Base-by-base conservation (phyloP, 768 basidiomycete species). In the Collybiopsis confluens region DNA sequence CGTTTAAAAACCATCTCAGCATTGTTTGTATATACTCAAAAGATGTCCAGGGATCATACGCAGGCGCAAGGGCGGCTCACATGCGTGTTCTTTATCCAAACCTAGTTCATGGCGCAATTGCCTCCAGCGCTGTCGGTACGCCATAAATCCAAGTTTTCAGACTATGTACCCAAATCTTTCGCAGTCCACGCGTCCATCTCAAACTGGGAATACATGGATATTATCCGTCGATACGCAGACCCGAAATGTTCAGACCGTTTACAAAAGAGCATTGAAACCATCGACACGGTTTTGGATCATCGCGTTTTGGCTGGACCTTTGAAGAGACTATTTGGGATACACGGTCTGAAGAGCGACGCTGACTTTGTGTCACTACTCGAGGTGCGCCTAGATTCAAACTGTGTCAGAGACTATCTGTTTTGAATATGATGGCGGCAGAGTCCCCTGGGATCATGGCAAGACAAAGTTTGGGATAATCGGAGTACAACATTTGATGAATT, bases 61-160 rank as follows among this genome's bases (percentile, higher is more conserved):
- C 93, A 9, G 95, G 95, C 56, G 95, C 94, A 7, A 85, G 94
- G 11, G 86, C 93, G 0, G 95, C 95, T 0, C 91, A 96, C 62
- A 92, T 96, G 88, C 83, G 81, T 52, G 71, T 91, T 28, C 76
- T 94, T 23, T 94, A 92, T 62, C 92, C 93, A 0, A 83, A 93
- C 28, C 73, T 95, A n/a, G 88, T 92, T 3, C 93, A 78, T 67
- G 94, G 92, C 20, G 86, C 90, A 1, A 93, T 97, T 53, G 91
- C 93, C 1, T 90, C 88, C 15, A 91, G 89, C 54, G 92, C 89
- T 85, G 58, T 8, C 45, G 64, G 26, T 45, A 21, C 23, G 18
- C 44, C 6, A 13, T 24, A 37, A 13, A 26, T 20, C 48, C 24
- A 40, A 24, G 18, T 18, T 54, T 36, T 38, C 2, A 40, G 16